Conservation (phyloP, 306 rosid genomes). For the peach (Prunus persica) region Prunus_persica_NCBIv2 NC_034016.1:21313001-21313500, state of each 20-base stretch:
- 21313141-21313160: not conserved
- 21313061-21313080: not conserved
- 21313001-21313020: not conserved
- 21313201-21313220: not conserved
- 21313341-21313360: not conserved
- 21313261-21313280: not conserved
- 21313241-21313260: not conserved
- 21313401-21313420: conserved; percentile 97
- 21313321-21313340: too few species aligned
- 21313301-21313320: not conserved
- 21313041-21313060: not conserved
- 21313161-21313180: not conserved
- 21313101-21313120: not conserved
- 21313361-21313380: not conserved
- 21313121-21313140: not conserved
- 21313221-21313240: not conserved
- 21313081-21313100: not conserved
- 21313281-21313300: not conserved
- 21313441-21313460: conserved; percentile 76
- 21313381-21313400: conserved; percentile 29
- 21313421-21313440: conserved; percentile 69
- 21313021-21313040: not conserved
- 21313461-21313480: conserved; percentile 70
- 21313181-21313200: not conserved
- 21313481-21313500: conserved; percentile 72